Conservation (phyloP, 805 yeast species). For the Nakazawaea siamensis region DNA sequence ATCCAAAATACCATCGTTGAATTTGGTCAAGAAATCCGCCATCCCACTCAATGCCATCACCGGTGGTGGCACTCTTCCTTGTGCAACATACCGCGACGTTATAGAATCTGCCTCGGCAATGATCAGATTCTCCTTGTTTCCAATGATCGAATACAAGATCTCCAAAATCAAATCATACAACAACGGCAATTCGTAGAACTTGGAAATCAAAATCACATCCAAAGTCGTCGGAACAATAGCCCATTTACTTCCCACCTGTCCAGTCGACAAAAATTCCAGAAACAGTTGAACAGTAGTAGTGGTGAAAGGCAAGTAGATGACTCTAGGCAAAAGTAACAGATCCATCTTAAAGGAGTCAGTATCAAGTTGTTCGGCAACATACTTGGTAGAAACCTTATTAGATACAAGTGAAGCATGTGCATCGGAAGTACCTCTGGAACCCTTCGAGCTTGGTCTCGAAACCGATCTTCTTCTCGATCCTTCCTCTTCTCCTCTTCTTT, state of each 20-base stretch:
- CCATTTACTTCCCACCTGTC: slow-evolving; percentile 75
- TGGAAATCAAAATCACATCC: slow-evolving; percentile 54
- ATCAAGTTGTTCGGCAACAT: slow-evolving; percentile 10
- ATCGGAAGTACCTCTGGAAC: not conserved
- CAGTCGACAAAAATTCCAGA: slow-evolving; percentile 68
- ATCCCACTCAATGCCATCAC: slow-evolving; percentile 33
- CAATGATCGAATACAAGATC: slow-evolving; percentile 59
- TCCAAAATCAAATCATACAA: slow-evolving; percentile 64
- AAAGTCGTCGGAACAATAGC: slow-evolving; percentile 58
- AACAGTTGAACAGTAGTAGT: slow-evolving; percentile 56
- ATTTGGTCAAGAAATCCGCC: slow-evolving; percentile 46
- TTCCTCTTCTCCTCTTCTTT: not conserved
- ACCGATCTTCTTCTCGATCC: not conserved
- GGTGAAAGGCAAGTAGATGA: slow-evolving; percentile 60
- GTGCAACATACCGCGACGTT: slow-evolving; percentile 12
- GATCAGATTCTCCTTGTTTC: slow-evolving; percentile 52
- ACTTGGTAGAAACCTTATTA: slow-evolving; percentile 6
- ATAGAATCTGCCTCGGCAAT: slow-evolving; percentile 31
- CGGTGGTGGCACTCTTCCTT: slow-evolving; percentile 4
- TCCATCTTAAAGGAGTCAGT: slow-evolving; percentile 31
- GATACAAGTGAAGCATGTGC: slow-evolving; percentile 3
- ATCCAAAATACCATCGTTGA: slow-evolving; percentile 63
- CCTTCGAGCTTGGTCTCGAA: not conserved
- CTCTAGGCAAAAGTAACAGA: slow-evolving; percentile 59
- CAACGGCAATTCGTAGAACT: slow-evolving; percentile 60